Conservation (phyloP, 2,329 filamentous ascomycete genomes). For the Epichloe gansuensis region DNA sequence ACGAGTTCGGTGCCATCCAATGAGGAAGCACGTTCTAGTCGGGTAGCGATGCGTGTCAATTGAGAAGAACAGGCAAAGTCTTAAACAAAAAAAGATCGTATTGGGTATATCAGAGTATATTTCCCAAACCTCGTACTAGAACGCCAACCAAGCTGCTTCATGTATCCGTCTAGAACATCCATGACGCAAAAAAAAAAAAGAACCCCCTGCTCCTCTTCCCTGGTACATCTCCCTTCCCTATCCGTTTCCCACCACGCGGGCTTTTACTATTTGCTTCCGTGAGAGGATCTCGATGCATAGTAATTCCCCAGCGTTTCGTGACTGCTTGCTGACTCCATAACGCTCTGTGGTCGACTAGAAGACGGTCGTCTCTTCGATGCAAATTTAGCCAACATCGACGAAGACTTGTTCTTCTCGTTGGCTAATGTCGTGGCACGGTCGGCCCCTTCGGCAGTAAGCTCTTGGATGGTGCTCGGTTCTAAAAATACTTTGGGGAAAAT, state of each 20-base stretch:
- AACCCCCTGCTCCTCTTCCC: background rate
- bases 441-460: slow-evolving; percentile 15
- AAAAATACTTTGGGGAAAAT: slow-evolving; percentile 40
- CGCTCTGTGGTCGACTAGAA: slow-evolving; percentile 19
- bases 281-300: background rate
- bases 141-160: background rate
- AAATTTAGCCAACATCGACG: slow-evolving; percentile 23
- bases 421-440: slow-evolving; percentile 19
- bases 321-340: slow-evolving; percentile 21
- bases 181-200: background rate
- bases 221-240: background rate
- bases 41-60: background rate
- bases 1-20: background rate
- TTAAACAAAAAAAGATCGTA: background rate
- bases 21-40: background rate
- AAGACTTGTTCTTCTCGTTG: slow-evolving; percentile 22
- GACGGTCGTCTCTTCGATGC: slow-evolving; percentile 17
- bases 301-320: slow-evolving; percentile 12
- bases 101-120: background rate
- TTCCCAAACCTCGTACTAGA: background rate
- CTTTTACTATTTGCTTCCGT: background rate
- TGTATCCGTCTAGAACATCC: background rate
- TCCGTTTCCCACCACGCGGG: background rate
- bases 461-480: slow-evolving; percentile 31
- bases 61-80: background rate